Conservation (phyloP, 306 rosid genomes). For the Castanospermum australe region DNA sequence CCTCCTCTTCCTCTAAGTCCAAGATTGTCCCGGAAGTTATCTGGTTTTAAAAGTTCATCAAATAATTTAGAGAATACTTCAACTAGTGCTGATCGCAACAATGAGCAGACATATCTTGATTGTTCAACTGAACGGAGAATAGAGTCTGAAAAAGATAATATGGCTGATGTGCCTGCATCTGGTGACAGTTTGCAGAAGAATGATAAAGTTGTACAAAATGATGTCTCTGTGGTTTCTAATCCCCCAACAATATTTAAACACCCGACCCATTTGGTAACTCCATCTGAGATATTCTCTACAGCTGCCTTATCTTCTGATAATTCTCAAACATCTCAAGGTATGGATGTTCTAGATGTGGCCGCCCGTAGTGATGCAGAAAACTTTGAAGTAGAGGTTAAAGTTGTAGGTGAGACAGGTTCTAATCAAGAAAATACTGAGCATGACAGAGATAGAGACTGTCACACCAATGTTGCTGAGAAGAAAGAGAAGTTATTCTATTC, state of each 20-base stretch:
- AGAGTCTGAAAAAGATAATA: slow-evolving; percentile 43
- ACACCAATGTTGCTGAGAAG: slow-evolving; percentile 36
- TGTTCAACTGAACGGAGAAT: slow-evolving; percentile 34
- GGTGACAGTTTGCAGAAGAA: slow-evolving; percentile 42
- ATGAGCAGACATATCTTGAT: slow-evolving; percentile 37
- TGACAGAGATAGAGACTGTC: slow-evolving; percentile 42
- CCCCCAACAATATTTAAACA: slow-evolving; percentile 45
- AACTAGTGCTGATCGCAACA: slow-evolving; percentile 31
- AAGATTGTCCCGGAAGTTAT: slow-evolving; percentile 44
- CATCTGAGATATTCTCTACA: slow-evolving; percentile 59
- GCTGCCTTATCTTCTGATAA: slow-evolving; percentile 53
- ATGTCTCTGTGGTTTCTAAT: slow-evolving; percentile 43
- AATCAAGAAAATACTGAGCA: slow-evolving; percentile 32
- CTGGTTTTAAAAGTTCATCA: slow-evolving; percentile 42
- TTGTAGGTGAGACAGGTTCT: slow-evolving; percentile 47
- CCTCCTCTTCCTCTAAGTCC: slow-evolving; percentile 64
- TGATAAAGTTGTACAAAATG: slow-evolving; percentile 42
- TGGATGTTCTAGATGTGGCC: slow-evolving; percentile 48
- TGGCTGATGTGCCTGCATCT: slow-evolving; percentile 35
- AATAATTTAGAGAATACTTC: slow-evolving; percentile 41
- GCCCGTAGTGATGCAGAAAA: slow-evolving; percentile 42
- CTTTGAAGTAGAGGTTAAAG: slow-evolving; percentile 50
- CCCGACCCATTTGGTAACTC: slow-evolving; percentile 73
- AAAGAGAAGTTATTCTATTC: slow-evolving; percentile 66
- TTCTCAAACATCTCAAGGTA: slow-evolving; percentile 44